Base-by-base conservation (phyloP, 2,329 filamentous ascomycete species). In the Fusarium tricinctum region DNA sequence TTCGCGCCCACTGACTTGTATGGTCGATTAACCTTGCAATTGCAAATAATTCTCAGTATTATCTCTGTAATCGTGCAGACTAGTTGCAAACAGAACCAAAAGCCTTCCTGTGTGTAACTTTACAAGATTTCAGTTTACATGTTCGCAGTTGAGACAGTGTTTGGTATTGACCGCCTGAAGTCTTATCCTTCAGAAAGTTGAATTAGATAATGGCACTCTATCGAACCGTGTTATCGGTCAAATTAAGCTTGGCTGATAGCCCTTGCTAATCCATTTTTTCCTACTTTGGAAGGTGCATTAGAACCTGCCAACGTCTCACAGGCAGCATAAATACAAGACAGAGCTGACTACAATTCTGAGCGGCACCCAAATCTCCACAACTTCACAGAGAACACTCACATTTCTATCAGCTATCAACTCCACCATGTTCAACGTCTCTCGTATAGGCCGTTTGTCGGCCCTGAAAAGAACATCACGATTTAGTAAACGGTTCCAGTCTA, bases 121-220 rank as follows among this genome's bases (percentile, higher is more conserved):
- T 19, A 19, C 4, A 40, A 40, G 38, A 15, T 3, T 3, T 38
- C 15, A 38, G 33, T 15, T n/a, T 38, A n/a, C 33, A 2, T 8
- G 33, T 4, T 5, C 7, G 17, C 8, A 8, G 8, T 4, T 8
- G 4, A 38, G 15, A 38, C n/a, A 19, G 22, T 38, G 35, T 8
- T 9, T 38, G 17, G 7, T 38, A 10, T 38, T 2, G 35, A n/a
- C 5, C 1, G 8, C 10, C 8, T 9, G 8, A 38, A 38, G 5
- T 17, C 35, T 38, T n/a, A 5, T 38, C 8, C 8, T 38, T 19
- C 17, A 8, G 7, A 38, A 38, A 2, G 8, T 38, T 19, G 17
- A n/a, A 2, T n/a, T 7, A n/a, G 5, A n/a, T n/a, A 5, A n/a
- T n/a, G 17, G 19, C 8, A 10, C 2, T n/a, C 15, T n/a, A 19